Evolutionary conservation across 306 rosid genomes (phyloP).

Genomic region (Boehmeria nivea): DNA sequence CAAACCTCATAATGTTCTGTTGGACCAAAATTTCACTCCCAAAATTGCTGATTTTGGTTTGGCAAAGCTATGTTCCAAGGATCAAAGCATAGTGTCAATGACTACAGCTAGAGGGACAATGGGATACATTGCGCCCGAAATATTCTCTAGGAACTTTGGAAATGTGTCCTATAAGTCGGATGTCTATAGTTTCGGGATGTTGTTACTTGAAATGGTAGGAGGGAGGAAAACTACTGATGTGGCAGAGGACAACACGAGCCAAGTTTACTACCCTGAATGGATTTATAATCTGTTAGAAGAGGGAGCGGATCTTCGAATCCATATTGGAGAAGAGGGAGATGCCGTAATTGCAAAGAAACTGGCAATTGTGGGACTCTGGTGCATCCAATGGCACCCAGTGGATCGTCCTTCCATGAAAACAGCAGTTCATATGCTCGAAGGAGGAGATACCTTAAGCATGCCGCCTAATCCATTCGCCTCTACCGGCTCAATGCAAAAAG

Average conservation of each 20-base stretch:
- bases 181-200: slow-evolving; percentile 8
- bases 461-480: slow-evolving; percentile 17
- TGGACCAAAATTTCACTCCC: background rate
- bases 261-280: background rate
- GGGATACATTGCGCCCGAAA: background rate
- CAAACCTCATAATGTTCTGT: slow-evolving; percentile 2
- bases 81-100: background rate
- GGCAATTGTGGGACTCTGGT: slow-evolving; percentile 3
- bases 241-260: background rate
- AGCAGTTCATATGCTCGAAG: slow-evolving; percentile 11
- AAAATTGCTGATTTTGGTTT: slow-evolving; percentile 1
- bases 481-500: background rate
- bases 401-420: slow-evolving; percentile 5
- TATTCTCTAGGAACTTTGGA: slow-evolving; percentile 1
- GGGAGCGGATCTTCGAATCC: background rate
- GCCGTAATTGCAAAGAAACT: background rate
- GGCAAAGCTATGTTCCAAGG: background rate
- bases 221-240: background rate
- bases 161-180: background rate
- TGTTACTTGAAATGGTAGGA: slow-evolving; percentile 7
- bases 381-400: slow-evolving; percentile 3
- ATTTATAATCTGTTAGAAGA: background rate
- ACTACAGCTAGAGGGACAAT: background rate
- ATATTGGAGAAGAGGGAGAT: background rate
- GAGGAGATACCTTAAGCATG: background rate